Evolutionary conservation across 2,329 filamentous ascomycete species (phyloP), one percentile per base, ranked within the genome.

Genomic region (Ceratocystis diversiconidia): DNA sequence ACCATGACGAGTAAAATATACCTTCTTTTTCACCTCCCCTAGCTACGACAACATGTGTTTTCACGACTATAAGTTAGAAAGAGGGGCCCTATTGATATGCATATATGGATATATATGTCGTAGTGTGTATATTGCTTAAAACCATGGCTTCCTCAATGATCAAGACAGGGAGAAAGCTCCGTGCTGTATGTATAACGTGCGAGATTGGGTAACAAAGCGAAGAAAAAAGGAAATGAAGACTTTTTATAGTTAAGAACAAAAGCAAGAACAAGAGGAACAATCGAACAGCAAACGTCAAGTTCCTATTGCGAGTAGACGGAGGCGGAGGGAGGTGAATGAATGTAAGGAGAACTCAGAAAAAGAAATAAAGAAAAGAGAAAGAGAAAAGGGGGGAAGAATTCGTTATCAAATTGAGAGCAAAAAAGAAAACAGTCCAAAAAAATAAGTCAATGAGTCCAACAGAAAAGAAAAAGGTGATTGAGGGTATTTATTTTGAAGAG

Each of bases 381-480:
- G 30, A 57, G 32, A 32, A 57, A 22, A 61, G 19, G 19, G 8
- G 59, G 28, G 12, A 46, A 46, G 43, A 41, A 36, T 41, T 48
- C 61, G 43, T 44, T 48, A 52, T 46, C 61, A 50, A 63, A 63
- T 48, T 41, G n/a, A 67, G 46, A 65, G 28, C 22, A 7, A 36
- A 12, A 12, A 55, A 52, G 1, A 63, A 22, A 28, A 32, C 28
- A 19, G 22, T 17, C 5, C 19, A 61, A 12, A 46, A 25, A 66
- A 30, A 64, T 22, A 61, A 59, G 28, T 10, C 41, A 59, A 59
- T 46, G n/a, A 36, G 32, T 36, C 32, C 32, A 36, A 50, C 41
- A 55, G 32, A 22, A 62, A 60, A 28, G 55, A 61, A 57, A 50
- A 67, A 36, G 5, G n/a, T 55, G 44, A 52, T 50, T 57, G 61